Evolutionary conservation across 495 filamentous ascomycete genomes (phyloP).

Genomic region (Jackrogersella multiformis): DNA sequence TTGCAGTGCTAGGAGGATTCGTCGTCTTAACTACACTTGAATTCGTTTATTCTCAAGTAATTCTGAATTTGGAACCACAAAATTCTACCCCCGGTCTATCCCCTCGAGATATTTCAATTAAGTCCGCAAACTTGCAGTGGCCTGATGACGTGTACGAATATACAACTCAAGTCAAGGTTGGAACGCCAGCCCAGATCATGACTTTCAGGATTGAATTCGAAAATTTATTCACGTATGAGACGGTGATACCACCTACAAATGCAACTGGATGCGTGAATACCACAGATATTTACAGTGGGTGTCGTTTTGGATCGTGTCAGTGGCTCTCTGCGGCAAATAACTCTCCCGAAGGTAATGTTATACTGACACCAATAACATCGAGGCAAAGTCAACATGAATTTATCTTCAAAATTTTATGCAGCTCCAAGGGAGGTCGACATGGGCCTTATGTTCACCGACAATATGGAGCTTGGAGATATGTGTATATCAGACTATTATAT

Average conservation of each 20-base stretch:
- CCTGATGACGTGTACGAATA: not conserved
- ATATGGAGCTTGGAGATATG: not conserved
- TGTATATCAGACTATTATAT: not conserved
- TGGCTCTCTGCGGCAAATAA: not conserved
- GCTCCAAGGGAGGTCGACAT: not conserved
- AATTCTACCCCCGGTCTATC: not conserved
- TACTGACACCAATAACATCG: not conserved
- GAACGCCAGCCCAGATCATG: slow-evolving; percentile 1
- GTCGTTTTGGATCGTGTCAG: slow-evolving; percentile 3
- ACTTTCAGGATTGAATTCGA: not conserved
- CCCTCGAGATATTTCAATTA: not conserved
- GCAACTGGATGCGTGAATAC: not conserved
- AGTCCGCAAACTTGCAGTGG: not conserved
- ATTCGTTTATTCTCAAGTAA: not conserved
- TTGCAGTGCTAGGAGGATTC: not conserved
- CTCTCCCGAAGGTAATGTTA: not conserved
- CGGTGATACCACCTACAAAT: not conserved
- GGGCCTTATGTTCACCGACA: not conserved
- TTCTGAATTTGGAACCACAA: not conserved
- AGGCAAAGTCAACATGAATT: not conserved
- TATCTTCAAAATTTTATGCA: not conserved
- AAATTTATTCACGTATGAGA: not conserved
- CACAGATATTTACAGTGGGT: not conserved
- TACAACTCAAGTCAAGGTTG: not conserved
- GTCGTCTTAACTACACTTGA: not conserved